Percentiles rank a stretch among this genome's conserved stretches.
These are phyloP conservation scores for Cercospora sesami DNA, from an alignment of 2,329 filamentous ascomycete species.

Conservation along the genomic window DNA sequence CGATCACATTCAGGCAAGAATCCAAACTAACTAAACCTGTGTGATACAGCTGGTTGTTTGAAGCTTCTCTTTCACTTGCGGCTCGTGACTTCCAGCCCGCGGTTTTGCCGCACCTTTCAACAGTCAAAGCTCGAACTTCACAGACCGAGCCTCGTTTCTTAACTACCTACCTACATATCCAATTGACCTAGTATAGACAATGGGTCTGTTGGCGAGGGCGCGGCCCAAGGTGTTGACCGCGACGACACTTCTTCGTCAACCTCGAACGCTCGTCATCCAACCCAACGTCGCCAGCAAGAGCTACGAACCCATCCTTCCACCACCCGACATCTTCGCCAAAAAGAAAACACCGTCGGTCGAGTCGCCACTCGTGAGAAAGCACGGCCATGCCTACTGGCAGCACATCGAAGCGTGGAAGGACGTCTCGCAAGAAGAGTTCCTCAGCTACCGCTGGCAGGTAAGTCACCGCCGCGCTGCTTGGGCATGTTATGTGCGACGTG, in stretches of 20 bases:
- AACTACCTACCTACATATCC: background rate
- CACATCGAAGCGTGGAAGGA: conserved; percentile 47
- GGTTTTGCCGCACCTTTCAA: background rate
- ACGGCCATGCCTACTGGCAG: conserved; percentile 24
- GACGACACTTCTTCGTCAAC: background rate
- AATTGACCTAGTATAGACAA: background rate
- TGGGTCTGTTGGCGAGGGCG: background rate
- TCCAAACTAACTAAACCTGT: background rate
- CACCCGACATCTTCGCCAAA: conserved; percentile 14
- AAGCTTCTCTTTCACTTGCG: conserved; percentile 1
- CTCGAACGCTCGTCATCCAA: conserved; percentile 12
- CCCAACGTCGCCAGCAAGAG: conserved; percentile 14
- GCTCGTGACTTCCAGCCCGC: background rate
- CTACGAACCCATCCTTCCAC: conserved; percentile 10
- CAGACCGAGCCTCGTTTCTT: background rate
- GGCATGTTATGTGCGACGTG: background rate
- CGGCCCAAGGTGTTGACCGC: background rate
- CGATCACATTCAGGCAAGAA: conserved; percentile 2
- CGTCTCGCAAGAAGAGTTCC: conserved; percentile 51
- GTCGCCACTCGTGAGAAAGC: background rate
- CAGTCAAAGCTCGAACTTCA: background rate
- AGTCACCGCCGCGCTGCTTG: conserved; percentile 32
- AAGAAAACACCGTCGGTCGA: background rate
- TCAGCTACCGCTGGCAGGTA: conserved; percentile 58
- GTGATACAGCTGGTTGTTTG: conserved; percentile 1